Evolutionary conservation across 73 alveolate species (phyloP).

Genomic region (Paramecium tetraurelia): DNA sequence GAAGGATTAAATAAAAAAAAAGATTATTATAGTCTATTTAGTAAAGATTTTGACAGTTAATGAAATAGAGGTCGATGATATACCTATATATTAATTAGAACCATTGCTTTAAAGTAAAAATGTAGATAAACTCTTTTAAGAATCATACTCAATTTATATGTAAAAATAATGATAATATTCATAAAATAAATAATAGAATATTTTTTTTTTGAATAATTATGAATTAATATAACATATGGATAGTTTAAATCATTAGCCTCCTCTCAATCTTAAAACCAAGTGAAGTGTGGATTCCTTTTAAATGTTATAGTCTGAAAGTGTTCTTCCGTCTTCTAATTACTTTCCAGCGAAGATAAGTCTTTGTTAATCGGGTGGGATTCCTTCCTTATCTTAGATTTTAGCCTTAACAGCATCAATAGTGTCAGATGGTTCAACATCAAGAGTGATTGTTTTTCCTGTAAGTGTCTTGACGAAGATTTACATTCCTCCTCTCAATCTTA

Average conservation of each 20-base stretch:
- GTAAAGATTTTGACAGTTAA: neutral
- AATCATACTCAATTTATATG: neutral
- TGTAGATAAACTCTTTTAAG: neutral
- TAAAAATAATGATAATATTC: neutral
- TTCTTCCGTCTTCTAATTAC: constrained; percentile 51
- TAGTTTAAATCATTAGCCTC: constrained; percentile 38
- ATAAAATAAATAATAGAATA: neutral
- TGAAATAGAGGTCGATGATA: neutral
- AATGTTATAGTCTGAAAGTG: constrained; percentile 55
- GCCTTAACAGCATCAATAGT: constrained; percentile 56
- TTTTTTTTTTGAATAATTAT: neutral
- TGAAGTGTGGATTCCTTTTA: constrained; percentile 56
- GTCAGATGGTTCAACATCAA: constrained; percentile 60
- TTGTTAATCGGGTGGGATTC: constrained; percentile 62
- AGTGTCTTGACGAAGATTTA: constrained; percentile 48
- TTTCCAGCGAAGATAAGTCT: constrained; percentile 63
- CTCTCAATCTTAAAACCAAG: constrained; percentile 49
- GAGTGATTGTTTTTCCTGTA: constrained; percentile 56
- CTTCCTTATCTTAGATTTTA: constrained; percentile 60
- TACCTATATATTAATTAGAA: neutral
- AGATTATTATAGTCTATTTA: neutral
- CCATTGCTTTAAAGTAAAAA: neutral
- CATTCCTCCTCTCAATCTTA: constrained; percentile 64
- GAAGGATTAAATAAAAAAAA: neutral
- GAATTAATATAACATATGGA: neutral